These are phyloP conservation scores for Aspergillus biplanus DNA, from an alignment of 495 filamentous ascomycete species.

Conservation along the genomic window DNA sequence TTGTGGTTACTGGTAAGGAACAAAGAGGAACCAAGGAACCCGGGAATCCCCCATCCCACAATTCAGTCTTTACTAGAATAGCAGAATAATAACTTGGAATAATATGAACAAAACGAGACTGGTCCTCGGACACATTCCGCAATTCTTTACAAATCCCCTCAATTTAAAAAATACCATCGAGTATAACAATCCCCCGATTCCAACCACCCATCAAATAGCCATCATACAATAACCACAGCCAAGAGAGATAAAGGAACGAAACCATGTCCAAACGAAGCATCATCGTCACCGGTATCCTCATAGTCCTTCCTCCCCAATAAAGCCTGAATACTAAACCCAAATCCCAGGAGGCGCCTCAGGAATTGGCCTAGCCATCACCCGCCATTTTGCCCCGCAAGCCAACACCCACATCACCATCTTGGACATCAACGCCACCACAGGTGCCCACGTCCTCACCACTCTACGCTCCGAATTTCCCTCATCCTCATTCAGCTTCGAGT, in stretches of 20 bases:
- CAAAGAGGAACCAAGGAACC: constrained; percentile 2
- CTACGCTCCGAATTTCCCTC: constrained; percentile 41
- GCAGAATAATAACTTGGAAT: neutral
- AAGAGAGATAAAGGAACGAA: no score
- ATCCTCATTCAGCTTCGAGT: constrained; percentile 42
- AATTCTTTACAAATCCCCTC: no score
- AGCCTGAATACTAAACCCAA: neutral
- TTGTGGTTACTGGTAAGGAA: neutral
- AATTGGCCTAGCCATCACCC: constrained; percentile 54
- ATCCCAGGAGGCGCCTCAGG: constrained; percentile 54
- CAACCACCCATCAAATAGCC: neutral
- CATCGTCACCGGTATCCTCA: constrained; percentile 30
- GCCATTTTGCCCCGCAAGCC: constrained; percentile 50
- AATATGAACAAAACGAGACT: neutral
- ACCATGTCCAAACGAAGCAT: constrained; percentile 24
- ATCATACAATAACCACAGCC: no score
- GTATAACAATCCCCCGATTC: no score
- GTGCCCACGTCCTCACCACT: constrained; percentile 31
- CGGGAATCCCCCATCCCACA: constrained; percentile 37
- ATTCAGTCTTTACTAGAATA: neutral
- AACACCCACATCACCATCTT: constrained; percentile 52
- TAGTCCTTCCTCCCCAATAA: neutral
- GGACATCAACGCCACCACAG: constrained; percentile 49
- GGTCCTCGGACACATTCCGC: no score
- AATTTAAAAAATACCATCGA: no score